A percentile compares a stretch with the other conserved stretches of the same genome.
These are phyloP conservation scores for Trypanosoma congolense DNA, from an alignment of 208 protist genomes.

Conservation along the genomic window DNA sequence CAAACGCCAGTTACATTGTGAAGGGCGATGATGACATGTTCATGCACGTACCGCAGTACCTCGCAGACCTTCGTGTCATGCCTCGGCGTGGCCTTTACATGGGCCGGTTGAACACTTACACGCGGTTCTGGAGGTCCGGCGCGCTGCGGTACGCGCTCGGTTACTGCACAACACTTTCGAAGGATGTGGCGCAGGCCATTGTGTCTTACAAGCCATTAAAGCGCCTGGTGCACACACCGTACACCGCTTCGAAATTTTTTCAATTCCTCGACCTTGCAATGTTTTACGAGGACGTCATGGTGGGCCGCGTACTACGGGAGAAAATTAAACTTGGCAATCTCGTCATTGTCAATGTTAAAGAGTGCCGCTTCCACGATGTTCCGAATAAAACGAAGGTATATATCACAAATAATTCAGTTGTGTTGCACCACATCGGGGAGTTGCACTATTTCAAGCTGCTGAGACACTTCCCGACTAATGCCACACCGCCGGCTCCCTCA, in stretches of 20 bases:
- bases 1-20: background rate
- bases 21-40: constrained; percentile 16
- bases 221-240: constrained; percentile 6
- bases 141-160: background rate
- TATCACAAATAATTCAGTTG: background rate
- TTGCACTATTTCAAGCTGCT: background rate
- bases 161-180: constrained; percentile 3
- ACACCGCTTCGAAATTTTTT: background rate
- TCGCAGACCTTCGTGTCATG: constrained; percentile 5
- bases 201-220: background rate
- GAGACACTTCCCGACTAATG: background rate
- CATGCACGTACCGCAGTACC: constrained; percentile 8
- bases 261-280: constrained; percentile 5
- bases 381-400: background rate
- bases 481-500: background rate
- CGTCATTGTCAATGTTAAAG: background rate
- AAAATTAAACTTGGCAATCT: background rate
- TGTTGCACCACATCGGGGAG: constrained; percentile 4
- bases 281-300: constrained; percentile 15
- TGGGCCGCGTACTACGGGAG: constrained; percentile 4
- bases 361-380: constrained; percentile 4
- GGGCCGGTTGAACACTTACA: background rate
- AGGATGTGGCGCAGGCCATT: background rate
- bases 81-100: constrained; percentile 1
- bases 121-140: background rate